These are phyloP conservation scores for Handroanthus guayacan DNA, from an alignment of 257 asterid genomes.

Conservation along the genomic window DNA sequence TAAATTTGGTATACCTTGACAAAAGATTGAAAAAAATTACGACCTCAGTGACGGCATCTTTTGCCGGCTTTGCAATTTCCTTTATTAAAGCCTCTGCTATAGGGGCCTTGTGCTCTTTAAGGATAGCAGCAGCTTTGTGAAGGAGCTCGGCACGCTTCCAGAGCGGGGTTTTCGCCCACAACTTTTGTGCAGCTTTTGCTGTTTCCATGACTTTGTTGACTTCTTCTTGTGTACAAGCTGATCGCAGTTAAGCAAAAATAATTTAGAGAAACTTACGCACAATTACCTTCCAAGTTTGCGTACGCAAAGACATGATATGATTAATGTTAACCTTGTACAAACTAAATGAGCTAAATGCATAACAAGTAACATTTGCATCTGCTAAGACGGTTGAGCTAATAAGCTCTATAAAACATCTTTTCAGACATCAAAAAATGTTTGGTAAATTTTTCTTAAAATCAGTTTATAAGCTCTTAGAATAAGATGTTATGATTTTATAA, in stretches of 20 bases:
- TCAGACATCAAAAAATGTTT: too few species aligned
- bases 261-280: background rate
- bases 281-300: background rate
- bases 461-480: too few species aligned
- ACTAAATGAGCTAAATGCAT: background rate
- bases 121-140: constrained; percentile 94
- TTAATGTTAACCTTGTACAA: background rate
- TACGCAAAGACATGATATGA: background rate
- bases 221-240: constrained; percentile 96
- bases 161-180: constrained; percentile 91
- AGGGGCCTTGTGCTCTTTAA: constrained; percentile 88
- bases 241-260: background rate
- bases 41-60: constrained; percentile 95
- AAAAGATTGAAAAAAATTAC: background rate
- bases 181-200: constrained; percentile 75
- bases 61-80: constrained; percentile 97
- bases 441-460: too few species aligned
- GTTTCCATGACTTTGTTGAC: constrained; percentile 88
- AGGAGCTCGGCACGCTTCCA: constrained; percentile 99
- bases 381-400: too few species aligned
- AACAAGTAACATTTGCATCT: background rate
- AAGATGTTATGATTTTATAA: too few species aligned
- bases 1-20: background rate
- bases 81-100: constrained; percentile 93
- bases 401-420: too few species aligned